phyloP scores from a whole-genome alignment of 257 asterid genomes.

The Cynanchum wilfordii region DNA sequence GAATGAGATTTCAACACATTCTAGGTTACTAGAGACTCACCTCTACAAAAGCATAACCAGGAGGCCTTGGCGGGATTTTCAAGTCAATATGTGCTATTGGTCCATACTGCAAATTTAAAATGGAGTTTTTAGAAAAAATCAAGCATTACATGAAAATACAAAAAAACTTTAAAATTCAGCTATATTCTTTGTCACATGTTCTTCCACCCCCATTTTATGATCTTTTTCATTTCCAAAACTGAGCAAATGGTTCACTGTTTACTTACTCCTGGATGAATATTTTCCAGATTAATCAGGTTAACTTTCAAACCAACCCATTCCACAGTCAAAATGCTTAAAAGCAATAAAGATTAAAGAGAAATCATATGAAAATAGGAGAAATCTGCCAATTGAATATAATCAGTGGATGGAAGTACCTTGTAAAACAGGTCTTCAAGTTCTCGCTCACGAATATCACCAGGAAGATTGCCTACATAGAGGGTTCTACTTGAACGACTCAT shows the following conservation, averaged over 20 bases:
- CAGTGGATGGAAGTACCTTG: slow-evolving; percentile 45
- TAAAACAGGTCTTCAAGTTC: slow-evolving; percentile 93
- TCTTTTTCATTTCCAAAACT: neutral
- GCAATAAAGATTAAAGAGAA: no score
- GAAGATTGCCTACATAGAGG: slow-evolving; percentile 95
- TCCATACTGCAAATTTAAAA: slow-evolving; percentile 66
- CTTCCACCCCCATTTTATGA: neutral
- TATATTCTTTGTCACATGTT: no score
- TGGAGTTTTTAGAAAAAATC: slow-evolving; percentile 1
- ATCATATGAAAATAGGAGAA: no score
- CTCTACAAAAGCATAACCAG: slow-evolving; percentile 99
- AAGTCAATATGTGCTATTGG: slow-evolving; percentile 81
- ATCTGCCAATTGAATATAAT: neutral
- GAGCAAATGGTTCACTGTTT: neutral
- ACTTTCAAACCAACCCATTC: neutral
- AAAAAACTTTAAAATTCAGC: no score
- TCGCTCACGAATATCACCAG: slow-evolving; percentile 93
- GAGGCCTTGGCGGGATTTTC: slow-evolving; percentile 96
- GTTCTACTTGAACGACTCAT: slow-evolving; percentile 99
- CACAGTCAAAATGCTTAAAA: neutral
- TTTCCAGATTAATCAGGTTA: neutral
- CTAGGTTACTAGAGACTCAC: slow-evolving; percentile 30
- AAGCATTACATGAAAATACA: neutral
- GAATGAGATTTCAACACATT: neutral
- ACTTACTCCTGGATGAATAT: neutral